Evolutionary conservation across 2,329 filamentous ascomycete species (phyloP).

Genomic region (Parafenestella ontariensis): DNA sequence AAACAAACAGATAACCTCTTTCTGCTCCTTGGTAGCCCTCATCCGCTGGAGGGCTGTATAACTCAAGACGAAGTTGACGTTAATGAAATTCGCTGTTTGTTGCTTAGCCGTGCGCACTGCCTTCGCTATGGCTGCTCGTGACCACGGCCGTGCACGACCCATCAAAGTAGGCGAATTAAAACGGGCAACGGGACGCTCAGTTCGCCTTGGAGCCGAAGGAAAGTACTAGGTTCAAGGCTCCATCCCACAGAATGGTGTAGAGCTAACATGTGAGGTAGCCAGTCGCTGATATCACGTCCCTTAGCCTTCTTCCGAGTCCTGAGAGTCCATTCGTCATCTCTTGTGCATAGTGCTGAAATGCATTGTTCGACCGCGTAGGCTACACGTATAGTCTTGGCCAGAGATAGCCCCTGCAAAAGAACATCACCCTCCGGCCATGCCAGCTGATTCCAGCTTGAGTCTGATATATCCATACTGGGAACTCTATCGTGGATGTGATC

Average conservation of each 20-base stretch:
- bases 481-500: neutral
- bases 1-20: constrained; percentile 1
- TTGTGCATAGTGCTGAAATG: neutral
- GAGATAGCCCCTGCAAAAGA: constrained; percentile 6
- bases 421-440: constrained; percentile 18
- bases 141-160: neutral
- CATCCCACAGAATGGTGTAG: constrained; percentile 20
- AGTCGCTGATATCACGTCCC: constrained; percentile 15
- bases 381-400: constrained; percentile 16
- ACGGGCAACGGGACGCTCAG: constrained; percentile 7
- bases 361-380: constrained; percentile 25
- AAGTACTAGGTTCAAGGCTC: constrained; percentile 14
- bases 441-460: constrained; percentile 3
- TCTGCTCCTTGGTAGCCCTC: neutral
- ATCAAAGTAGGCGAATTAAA: neutral
- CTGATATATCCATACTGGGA: constrained; percentile 1
- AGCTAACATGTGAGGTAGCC: constrained; percentile 31
- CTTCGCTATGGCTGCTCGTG: neutral
- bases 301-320: neutral
- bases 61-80: constrained; percentile 22
- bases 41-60: constrained; percentile 19
- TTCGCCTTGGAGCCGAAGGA: constrained; percentile 18
- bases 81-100: constrained; percentile 13
- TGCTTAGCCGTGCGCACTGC: neutral
- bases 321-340: constrained; percentile 1